Evolutionary conservation across 495 filamentous ascomycete genomes (phyloP), one percentile per base, ranked within the genome.

Genomic region (Hypomontagnella submonticulosa): DNA sequence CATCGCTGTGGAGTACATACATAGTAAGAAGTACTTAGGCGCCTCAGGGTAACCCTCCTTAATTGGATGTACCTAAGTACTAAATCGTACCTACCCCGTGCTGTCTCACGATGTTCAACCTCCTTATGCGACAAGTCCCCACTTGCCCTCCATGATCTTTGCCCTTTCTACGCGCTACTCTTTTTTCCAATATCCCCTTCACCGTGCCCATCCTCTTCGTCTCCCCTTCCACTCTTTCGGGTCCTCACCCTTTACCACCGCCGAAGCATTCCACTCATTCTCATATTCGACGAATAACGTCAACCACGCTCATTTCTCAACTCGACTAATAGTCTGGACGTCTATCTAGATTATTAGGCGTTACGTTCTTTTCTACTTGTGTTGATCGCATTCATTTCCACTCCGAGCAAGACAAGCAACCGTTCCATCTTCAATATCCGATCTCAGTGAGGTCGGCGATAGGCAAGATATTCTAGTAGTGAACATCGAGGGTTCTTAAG

Each of bases 341-440:
- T 38, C 41, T 30, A 61, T 62, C 67, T 64, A 52, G 68, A 61
- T 60, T 65, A 65, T 58, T 50, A 46, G 27, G 36, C 56, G 54
- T 66, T 61, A 64, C 69, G 42, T 52, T 70, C 66, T 69, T 61
- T 71, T 63, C 43, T 67, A 53, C 44, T 53, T 73, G 72, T 74
- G 72, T 75, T 73, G 70, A 75, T 69, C 72, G 68, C 72, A 73
- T 71, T 71, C 65, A 51, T 67, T 73, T 67, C 64, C 47, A 59
- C 48, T 55, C 52, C 47, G 57, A 57, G 36, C 43, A 61, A n/a
- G 53, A 48, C 55, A 69, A 60, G 54, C 53, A 66, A 19, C 47
- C 13, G 34, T 59, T 63, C 30, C 36, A 33, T 51, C 23, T 6
- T 61, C 49, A 30, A 52, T 46, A 54, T 52, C 27, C 42, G 30